A percentile compares a stretch with the other conserved stretches of the same genome.
Evolutionary conservation across 176 grass and related monocot genomes (phyloP).

Genomic region (Ananas comosus): DNA sequence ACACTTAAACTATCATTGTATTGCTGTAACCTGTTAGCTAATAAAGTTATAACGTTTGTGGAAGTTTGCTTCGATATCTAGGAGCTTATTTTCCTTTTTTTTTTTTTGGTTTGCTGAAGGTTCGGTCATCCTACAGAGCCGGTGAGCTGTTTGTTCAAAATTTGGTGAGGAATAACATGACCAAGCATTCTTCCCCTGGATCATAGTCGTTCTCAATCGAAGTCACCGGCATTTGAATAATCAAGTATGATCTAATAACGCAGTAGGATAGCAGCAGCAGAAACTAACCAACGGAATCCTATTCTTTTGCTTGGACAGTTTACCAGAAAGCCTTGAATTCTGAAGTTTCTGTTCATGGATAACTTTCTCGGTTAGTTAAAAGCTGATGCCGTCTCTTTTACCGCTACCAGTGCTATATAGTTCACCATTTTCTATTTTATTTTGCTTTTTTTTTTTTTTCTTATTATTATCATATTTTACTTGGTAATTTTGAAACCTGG

Average conservation of each 20-base stretch:
- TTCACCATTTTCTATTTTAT: not conserved
- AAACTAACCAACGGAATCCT: no score
- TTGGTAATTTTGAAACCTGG: no score
- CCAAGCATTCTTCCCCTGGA: constrained; percentile 9
- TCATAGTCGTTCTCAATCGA: constrained; percentile 17
- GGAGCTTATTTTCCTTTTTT: constrained; percentile 8
- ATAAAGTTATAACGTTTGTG: not conserved
- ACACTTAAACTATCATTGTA: not conserved
- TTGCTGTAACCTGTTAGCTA: not conserved
- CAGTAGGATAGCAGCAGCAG: not conserved
- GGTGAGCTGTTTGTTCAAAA: constrained; percentile 90
- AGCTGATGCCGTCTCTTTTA: no score
- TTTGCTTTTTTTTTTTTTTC: not conserved
- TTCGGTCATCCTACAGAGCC: constrained; percentile 85
- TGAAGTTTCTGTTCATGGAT: no score
- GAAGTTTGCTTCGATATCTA: not conserved
- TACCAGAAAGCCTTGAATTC: no score
- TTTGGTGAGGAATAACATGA: constrained; percentile 55
- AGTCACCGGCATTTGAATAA: not conserved
- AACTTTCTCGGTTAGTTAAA: no score
- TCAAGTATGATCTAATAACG: not conserved
- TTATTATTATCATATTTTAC: not conserved
- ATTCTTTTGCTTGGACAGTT: no score
- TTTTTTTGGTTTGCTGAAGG: constrained; percentile 33
- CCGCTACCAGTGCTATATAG: no score